A percentile compares a stretch with the other conserved stretches of the same genome.
Conservation (phyloP, 257 asterid species). For the Phtheirospermum japonicum region DNA sequence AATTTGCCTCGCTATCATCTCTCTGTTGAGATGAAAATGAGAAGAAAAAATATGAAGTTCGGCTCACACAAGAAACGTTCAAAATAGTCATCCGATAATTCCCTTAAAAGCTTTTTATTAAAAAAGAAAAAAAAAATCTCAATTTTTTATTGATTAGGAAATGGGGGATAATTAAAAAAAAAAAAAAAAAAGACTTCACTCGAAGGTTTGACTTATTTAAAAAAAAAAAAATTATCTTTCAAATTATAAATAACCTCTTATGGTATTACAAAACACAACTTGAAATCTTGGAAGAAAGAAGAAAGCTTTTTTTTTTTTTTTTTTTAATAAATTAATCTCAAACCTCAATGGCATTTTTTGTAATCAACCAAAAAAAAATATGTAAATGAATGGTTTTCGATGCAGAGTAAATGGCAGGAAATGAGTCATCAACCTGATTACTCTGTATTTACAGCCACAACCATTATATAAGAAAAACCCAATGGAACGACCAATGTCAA, state of each 20-base stretch:
- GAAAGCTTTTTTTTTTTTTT: no score
- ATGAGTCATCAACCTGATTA: neutral
- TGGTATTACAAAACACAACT: no score
- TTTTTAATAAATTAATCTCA: neutral
- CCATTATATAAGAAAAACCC: neutral
- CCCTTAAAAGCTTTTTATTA: no score
- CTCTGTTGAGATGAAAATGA: constrained; percentile 39
- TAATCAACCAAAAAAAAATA: neutral
- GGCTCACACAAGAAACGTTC: neutral
- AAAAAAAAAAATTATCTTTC: no score
- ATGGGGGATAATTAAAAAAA: no score
- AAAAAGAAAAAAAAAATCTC: no score
- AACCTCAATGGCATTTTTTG: neutral
- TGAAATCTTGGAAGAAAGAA: neutral
- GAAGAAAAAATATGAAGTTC: neutral
- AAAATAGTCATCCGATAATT: no score
- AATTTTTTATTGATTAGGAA: no score
- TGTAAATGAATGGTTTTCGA: no score
- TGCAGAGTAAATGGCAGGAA: neutral
- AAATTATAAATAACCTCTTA: no score
- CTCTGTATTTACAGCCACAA: neutral
- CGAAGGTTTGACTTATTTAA: no score
- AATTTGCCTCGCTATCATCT: constrained; percentile 63
- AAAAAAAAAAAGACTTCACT: no score
- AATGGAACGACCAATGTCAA: neutral